These are phyloP conservation scores for Podospora pseudocomata DNA, from an alignment of 495 filamentous ascomycete genomes.

Conservation along the genomic window DNA sequence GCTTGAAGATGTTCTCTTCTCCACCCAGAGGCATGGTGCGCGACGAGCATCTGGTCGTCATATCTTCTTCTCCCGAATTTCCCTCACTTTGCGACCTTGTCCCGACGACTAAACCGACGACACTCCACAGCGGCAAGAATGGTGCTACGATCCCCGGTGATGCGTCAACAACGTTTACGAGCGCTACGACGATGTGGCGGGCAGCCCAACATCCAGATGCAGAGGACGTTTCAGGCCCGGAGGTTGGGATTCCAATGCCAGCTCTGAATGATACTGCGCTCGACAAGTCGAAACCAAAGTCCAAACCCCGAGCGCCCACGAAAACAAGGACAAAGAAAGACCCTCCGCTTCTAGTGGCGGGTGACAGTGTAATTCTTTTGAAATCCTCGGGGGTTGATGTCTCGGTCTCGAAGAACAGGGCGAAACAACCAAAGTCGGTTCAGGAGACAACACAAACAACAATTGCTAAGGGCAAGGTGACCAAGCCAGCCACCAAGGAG, in stretches of 20 bases:
- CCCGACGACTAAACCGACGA: constrained; percentile 27
- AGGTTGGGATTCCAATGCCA: neutral
- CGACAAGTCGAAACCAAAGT: neutral
- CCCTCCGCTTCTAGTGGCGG: neutral
- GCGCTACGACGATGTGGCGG: constrained; percentile 37
- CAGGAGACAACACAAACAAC: constrained; percentile 29
- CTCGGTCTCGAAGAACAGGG: constrained; percentile 8
- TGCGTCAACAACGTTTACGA: constrained; percentile 38
- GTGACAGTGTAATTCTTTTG: neutral
- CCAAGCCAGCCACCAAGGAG: constrained; percentile 31
- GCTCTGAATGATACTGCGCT: neutral
- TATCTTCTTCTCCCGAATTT: constrained; percentile 47
- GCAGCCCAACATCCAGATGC: constrained; percentile 7
- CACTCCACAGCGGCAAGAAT: constrained; percentile 33
- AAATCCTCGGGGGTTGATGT: neutral
- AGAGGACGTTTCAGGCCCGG: neutral
- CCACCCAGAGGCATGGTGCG: constrained; percentile 33
- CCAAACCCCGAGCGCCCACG: neutral
- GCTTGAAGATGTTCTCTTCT: constrained; percentile 36
- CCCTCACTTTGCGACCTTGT: constrained; percentile 43
- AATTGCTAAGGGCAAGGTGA: constrained; percentile 33
- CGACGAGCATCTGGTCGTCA: constrained; percentile 29
- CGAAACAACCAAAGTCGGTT: constrained; percentile 14
- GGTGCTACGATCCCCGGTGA: constrained; percentile 33
- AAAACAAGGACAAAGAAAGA: neutral